Percentiles rank a stretch among this genome's conserved stretches.
Evolutionary conservation across 768 basidiomycete genomes (phyloP).

Genomic region (Mycena maculata): DNA sequence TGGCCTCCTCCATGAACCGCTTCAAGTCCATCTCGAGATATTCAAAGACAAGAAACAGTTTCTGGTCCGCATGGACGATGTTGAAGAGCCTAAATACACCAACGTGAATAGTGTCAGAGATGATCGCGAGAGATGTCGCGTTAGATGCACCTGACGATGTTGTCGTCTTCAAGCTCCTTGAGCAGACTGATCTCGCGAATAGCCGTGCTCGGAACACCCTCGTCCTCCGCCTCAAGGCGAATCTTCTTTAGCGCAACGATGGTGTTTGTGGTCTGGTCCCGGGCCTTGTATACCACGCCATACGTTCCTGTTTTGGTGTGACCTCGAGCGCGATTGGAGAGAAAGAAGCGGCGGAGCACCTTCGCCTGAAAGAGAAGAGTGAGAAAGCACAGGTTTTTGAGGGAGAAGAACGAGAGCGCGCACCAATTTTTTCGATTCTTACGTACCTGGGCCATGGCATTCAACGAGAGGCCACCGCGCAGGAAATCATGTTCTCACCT

Average conservation of each 20-base stretch:
- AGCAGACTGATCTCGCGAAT: constrained; percentile 98
- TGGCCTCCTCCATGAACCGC: constrained; percentile 94
- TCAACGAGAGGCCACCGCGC: not conserved
- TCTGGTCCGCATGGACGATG: constrained; percentile 97
- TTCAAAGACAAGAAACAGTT: constrained; percentile 97
- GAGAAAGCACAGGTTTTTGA: constrained; percentile 28
- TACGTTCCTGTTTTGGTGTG: constrained; percentile 79
- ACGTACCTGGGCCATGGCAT: constrained; percentile 73
- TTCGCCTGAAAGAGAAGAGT: constrained; percentile 51
- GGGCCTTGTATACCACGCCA: constrained; percentile 98
- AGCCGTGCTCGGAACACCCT: constrained; percentile 97
- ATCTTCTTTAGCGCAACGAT: constrained; percentile 99
- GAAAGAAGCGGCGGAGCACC: constrained; percentile 42
- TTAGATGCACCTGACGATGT: constrained; percentile 85
- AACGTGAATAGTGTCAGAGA: not conserved
- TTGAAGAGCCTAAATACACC: constrained; percentile 82
- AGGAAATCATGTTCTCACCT: constrained; percentile 48
- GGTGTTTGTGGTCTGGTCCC: constrained; percentile 79
- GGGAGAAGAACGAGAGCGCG: constrained; percentile 52
- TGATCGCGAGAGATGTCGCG: constrained; percentile 4
- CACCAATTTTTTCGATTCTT: constrained; percentile 98
- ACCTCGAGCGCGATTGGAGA: constrained; percentile 27
- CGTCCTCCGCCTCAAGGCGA: constrained; percentile 96
- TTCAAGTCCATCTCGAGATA: constrained; percentile 98
- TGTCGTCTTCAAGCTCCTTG: constrained; percentile 96